These are phyloP conservation scores for Trichoderma endophyticum DNA, from an alignment of 2,329 filamentous ascomycete genomes.

Conservation along the genomic window DNA sequence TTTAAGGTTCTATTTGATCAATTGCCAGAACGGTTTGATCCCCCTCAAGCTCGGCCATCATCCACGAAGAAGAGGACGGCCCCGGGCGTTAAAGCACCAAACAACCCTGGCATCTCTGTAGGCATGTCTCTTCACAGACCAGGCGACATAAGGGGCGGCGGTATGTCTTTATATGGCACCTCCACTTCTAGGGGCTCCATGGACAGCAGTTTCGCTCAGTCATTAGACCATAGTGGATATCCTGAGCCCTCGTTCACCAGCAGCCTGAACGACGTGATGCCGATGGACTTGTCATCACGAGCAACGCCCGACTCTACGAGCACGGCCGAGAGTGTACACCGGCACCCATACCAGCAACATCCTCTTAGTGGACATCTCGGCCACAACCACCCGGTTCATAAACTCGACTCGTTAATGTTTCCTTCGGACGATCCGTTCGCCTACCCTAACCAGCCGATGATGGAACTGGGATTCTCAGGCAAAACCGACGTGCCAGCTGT, in stretches of 20 bases:
- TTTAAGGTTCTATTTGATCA: conserved; percentile 75
- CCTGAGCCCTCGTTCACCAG: conserved; percentile 37
- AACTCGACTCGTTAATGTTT: conserved; percentile 77
- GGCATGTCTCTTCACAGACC: conserved; percentile 34
- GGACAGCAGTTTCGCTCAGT: conserved; percentile 33
- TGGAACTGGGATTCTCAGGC: conserved; percentile 49
- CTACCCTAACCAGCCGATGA: conserved; percentile 74
- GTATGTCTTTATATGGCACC: conserved; percentile 25
- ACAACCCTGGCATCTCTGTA: conserved; percentile 30
- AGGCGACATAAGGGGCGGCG: conserved; percentile 32
- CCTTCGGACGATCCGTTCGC: conserved; percentile 73
- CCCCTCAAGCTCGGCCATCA: conserved; percentile 35
- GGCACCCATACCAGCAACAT: conserved; percentile 31
- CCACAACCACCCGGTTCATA: conserved; percentile 53
- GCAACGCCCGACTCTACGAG: conserved; percentile 44
- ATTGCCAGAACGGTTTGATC: conserved; percentile 69
- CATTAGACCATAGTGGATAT: conserved; percentile 30
- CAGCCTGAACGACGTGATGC: conserved; percentile 44
- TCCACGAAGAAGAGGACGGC: conserved; percentile 55
- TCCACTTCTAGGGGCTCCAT: conserved; percentile 31
- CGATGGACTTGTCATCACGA: conserved; percentile 44
- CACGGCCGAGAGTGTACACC: conserved; percentile 40
- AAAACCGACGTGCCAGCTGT: conserved; percentile 33
- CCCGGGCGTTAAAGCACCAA: conserved; percentile 36
- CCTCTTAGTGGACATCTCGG: conserved; percentile 30